Evolutionary conservation across 768 basidiomycete genomes (phyloP).

Genomic region (Hortiboletus campestris): DNA sequence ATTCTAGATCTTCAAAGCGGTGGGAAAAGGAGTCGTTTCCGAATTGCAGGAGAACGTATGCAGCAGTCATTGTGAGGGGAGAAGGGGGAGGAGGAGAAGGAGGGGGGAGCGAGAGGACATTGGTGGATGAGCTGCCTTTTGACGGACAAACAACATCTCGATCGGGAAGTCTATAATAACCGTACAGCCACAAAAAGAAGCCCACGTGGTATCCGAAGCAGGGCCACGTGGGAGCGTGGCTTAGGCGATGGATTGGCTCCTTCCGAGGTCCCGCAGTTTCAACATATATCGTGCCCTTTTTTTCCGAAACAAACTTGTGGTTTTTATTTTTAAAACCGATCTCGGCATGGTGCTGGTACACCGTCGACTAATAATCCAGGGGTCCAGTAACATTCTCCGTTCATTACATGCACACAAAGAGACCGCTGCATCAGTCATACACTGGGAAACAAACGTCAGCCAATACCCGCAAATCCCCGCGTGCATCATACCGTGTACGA

Average conservation of each 20-base stretch:
- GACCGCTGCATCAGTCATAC: constrained; percentile 37
- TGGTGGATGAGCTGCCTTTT: constrained; percentile 28
- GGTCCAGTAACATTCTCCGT: neutral
- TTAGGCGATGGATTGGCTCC: constrained; percentile 12
- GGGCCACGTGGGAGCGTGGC: constrained; percentile 37
- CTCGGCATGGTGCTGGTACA: neutral
- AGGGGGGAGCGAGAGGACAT: constrained; percentile 10
- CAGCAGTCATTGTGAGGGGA: constrained; percentile 32
- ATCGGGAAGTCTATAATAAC: constrained; percentile 36
- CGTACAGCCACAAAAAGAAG: constrained; percentile 29
- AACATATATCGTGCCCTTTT: neutral
- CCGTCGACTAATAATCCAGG: neutral
- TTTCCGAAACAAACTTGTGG: neutral
- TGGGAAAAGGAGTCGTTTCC: constrained; percentile 62
- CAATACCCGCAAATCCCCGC: neutral
- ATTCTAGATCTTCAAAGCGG: constrained; percentile 61
- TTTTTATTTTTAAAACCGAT: neutral
- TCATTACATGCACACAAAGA: neutral
- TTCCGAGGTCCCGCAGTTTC: constrained; percentile 15
- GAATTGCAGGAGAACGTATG: constrained; percentile 59
- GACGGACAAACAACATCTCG: constrained; percentile 40
- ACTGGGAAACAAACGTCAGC: constrained; percentile 32
- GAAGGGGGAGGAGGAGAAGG: constrained; percentile 12
- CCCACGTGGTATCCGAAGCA: constrained; percentile 31
- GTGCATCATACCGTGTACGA: constrained; percentile 45